Evolutionary conservation across 2,329 filamentous ascomycete genomes (phyloP).

Genomic region (Fusarium sp.): DNA sequence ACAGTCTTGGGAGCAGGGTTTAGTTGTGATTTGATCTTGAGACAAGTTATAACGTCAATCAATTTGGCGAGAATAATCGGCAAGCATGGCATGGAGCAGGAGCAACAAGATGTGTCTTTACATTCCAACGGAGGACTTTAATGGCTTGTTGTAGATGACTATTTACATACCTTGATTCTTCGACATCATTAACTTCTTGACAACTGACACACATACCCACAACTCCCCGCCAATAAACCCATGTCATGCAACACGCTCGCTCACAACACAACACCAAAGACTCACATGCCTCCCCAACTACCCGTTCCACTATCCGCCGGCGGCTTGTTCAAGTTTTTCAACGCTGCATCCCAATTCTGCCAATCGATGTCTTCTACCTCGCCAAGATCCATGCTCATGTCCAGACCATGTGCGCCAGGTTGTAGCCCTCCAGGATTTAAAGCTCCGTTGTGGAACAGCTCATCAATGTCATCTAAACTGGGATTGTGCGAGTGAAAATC

Average conservation of each 20-base stretch:
- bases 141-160: no score
- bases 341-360: slow-evolving; percentile 39
- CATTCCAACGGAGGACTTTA: not conserved
- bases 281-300: slow-evolving; percentile 40
- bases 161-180: no score
- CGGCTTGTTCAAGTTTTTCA: slow-evolving; percentile 18
- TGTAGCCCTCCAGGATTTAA: not conserved
- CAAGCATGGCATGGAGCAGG: no score
- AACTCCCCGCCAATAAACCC: slow-evolving; percentile 2
- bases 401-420: slow-evolving; percentile 4
- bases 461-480: slow-evolving; percentile 14
- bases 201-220: not conserved
- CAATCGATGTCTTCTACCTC: slow-evolving; percentile 42
- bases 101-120: no score
- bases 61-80: no score
- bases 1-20: no score
- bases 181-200: no score
- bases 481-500: slow-evolving; percentile 10
- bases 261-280: not conserved
- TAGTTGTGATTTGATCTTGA: no score
- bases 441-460: slow-evolving; percentile 15
- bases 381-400: slow-evolving; percentile 33
- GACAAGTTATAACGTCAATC: no score
- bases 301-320: slow-evolving; percentile 19
- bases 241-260: not conserved